These are phyloP conservation scores for Pythium guiyangense DNA, from an alignment of 352 stramenopile genomes.

Conservation along the genomic window DNA sequence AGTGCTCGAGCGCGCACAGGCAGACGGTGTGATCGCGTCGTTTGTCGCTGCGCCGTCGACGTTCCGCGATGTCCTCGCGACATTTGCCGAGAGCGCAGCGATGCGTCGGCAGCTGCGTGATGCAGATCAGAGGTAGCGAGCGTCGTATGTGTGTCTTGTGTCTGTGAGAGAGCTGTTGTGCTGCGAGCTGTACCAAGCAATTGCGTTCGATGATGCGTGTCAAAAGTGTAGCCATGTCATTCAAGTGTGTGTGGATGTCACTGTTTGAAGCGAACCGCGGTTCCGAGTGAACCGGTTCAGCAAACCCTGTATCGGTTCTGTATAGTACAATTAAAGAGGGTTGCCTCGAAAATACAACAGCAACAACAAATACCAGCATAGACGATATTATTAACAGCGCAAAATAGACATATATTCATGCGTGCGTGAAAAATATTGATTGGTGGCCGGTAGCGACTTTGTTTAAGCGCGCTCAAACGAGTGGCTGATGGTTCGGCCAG, in stretches of 20 bases:
- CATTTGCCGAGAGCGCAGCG: constrained; percentile 8
- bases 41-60: constrained; percentile 14
- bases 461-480: constrained; percentile 17
- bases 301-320: no score
- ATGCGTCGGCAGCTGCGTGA: constrained; percentile 9
- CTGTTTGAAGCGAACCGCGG: no score
- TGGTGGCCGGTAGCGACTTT: constrained; percentile 14
- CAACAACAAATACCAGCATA: no score
- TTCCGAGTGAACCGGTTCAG: no score
- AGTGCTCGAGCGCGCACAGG: constrained; percentile 13
- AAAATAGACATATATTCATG: not conserved
- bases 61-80: constrained; percentile 13
- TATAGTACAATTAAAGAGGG: no score
- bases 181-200: no score
- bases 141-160: no score
- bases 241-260: no score
- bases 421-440: constrained; percentile 14
- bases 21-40: constrained; percentile 1
- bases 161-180: no score
- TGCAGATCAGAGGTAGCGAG: not conserved
- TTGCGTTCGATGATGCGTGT: no score
- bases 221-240: no score
- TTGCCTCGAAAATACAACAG: no score
- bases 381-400: not conserved
- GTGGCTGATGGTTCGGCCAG: not conserved